Conservation (phyloP, 768 basidiomycete genomes). For the Auriculariales sp. region DNA sequence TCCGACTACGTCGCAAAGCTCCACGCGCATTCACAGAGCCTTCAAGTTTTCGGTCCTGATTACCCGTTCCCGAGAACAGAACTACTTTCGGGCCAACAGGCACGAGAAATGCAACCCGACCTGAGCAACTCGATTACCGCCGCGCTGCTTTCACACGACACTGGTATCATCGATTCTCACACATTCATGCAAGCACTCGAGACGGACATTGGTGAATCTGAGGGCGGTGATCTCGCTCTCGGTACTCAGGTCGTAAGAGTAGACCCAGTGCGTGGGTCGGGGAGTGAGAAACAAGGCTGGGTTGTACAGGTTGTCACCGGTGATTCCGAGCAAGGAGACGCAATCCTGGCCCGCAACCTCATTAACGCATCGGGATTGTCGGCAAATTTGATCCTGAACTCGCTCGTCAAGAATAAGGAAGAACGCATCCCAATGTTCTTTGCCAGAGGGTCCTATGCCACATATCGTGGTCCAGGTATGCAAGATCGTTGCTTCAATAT, state of each 20-base stretch:
- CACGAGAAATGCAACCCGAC: conserved; percentile 67
- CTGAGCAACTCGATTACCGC: conserved; percentile 53
- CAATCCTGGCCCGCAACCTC: conserved; percentile 57
- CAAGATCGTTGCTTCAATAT: conserved; percentile 74
- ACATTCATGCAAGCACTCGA: conserved; percentile 71
- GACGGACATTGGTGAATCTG: conserved; percentile 60
- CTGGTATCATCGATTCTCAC: conserved; percentile 86
- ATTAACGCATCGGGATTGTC: conserved; percentile 77
- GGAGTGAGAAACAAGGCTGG: conserved; percentile 68
- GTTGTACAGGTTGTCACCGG: conserved; percentile 68
- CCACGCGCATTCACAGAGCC: conserved; percentile 40
- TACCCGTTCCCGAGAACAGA: conserved; percentile 40
- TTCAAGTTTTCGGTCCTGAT: conserved; percentile 16
- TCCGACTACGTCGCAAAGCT: conserved; percentile 55
- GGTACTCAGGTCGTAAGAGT: conserved; percentile 76
- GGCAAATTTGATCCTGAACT: conserved; percentile 54
- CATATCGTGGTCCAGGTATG: conserved; percentile 71
- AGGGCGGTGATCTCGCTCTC: conserved; percentile 54
- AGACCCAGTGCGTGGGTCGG: conserved; percentile 44
- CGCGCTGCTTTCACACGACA: conserved; percentile 72
- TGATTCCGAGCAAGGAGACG: conserved; percentile 30
- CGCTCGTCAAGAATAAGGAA: conserved; percentile 36
- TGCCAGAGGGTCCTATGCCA: conserved; percentile 75
- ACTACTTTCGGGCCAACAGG: conserved; percentile 54
- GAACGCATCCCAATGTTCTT: conserved; percentile 61